phyloP scores from a whole-genome alignment of 2,329 filamentous ascomycete species.

The Catunica adiposa region DNA sequence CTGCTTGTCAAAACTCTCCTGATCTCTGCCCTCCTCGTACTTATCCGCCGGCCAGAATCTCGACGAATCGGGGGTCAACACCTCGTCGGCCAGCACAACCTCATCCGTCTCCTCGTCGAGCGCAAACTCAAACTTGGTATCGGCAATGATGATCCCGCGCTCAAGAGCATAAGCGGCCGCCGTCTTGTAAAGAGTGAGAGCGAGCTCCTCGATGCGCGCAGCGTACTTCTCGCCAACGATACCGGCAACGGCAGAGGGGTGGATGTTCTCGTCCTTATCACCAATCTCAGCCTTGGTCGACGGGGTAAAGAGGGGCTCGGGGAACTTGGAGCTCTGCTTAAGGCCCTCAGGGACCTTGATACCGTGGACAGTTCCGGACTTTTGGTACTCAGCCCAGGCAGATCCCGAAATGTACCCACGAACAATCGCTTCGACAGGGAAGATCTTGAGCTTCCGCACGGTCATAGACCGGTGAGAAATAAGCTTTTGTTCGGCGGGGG shows the following conservation, averaged over 20 bases:
- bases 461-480: slow-evolving; percentile 58
- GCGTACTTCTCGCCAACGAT: slow-evolving; percentile 22
- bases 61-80: slow-evolving; percentile 67
- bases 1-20: slow-evolving; percentile 83
- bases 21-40: slow-evolving; percentile 48
- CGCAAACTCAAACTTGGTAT: slow-evolving; percentile 39
- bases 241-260: slow-evolving; percentile 46
- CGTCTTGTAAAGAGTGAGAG: slow-evolving; percentile 21
- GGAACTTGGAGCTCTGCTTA: slow-evolving; percentile 48
- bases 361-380: slow-evolving; percentile 63
- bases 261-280: slow-evolving; percentile 72
- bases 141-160: slow-evolving; percentile 25
- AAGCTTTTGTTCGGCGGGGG: slow-evolving; percentile 30
- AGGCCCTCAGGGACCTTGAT: slow-evolving; percentile 52
- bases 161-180: slow-evolving; percentile 44
- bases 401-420: slow-evolving; percentile 78
- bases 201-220: slow-evolving; percentile 20
- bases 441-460: slow-evolving; percentile 54
- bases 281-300: slow-evolving; percentile 73
- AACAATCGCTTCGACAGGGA: slow-evolving; percentile 69
- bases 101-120: slow-evolving; percentile 20
- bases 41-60: slow-evolving; percentile 69
- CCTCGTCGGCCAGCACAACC: slow-evolving; percentile 50
- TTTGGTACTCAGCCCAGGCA: slow-evolving; percentile 63
- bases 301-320: slow-evolving; percentile 51